These are phyloP conservation scores for Saccharomyces hybrid DNA, from an alignment of 1,139 yeast species.

Conservation along the genomic window DNA sequence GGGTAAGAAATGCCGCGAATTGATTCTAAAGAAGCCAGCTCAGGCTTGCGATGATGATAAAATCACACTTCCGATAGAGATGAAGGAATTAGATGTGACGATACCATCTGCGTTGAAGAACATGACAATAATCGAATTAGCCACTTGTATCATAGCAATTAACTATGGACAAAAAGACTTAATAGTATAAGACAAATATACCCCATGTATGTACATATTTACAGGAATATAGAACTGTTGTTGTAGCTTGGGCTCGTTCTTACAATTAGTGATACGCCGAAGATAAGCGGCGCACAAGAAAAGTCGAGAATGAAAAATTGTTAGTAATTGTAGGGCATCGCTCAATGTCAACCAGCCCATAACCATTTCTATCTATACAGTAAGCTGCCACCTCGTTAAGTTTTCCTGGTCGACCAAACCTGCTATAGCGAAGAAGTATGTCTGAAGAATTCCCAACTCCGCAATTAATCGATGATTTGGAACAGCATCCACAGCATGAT, in stretches of 20 bases:
- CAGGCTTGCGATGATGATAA: background rate
- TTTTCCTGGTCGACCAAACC: background rate
- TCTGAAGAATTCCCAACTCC: conserved; percentile 30
- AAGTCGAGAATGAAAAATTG: background rate
- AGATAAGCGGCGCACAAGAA: background rate
- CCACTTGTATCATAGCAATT: conserved; percentile 15
- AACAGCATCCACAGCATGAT: conserved; percentile 15
- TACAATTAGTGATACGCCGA: conserved; percentile 1
- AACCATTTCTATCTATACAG: background rate
- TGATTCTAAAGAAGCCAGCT: conserved; percentile 2
- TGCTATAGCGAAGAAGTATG: conserved; percentile 13
- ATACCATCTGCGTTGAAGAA: background rate
- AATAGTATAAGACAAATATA: background rate
- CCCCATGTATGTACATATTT: background rate
- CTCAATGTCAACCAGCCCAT: background rate
- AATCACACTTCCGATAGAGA: background rate
- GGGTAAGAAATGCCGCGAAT: conserved; percentile 22
- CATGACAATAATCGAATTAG: conserved; percentile 13
- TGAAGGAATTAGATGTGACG: background rate
- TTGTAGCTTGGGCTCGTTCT: background rate
- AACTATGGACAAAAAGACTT: conserved; percentile 24
- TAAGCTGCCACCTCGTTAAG: background rate
- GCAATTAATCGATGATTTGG: conserved; percentile 29
- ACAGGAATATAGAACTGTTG: background rate
- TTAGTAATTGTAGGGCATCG: background rate